Conservation (phyloP, 306 rosid genomes). For the Arachis stenosperma region DNA sequence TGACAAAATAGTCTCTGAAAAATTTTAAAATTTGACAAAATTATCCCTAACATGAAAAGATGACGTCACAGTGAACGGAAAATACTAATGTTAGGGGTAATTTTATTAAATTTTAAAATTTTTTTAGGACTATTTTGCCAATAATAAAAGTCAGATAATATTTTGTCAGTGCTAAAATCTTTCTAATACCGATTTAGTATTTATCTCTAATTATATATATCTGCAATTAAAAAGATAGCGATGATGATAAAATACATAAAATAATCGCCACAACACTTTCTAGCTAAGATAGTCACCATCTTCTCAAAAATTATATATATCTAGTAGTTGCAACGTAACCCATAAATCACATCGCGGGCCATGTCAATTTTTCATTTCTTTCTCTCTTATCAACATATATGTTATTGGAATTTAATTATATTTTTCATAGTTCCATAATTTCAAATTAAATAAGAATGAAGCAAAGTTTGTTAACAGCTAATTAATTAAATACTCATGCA, state of each 20-base stretch:
- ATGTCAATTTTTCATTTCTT: conserved; percentile 20
- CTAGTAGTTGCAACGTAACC: conserved; percentile 16
- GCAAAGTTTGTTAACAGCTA: neutral
- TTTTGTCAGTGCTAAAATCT: too few species aligned
- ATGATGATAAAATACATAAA: conserved; percentile 10
- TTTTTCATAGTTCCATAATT: neutral
- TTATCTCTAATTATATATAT: too few species aligned
- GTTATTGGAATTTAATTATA: neutral
- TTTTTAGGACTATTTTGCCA: too few species aligned
- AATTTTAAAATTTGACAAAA: too few species aligned
- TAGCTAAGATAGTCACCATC: conserved; percentile 40
- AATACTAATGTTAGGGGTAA: too few species aligned
- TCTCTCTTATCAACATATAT: neutral
- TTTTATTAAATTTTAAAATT: too few species aligned
- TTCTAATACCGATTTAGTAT: too few species aligned
- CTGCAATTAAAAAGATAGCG: conserved; percentile 3
- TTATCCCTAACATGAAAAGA: too few species aligned
- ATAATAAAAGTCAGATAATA: too few species aligned
- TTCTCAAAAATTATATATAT: conserved; percentile 29
- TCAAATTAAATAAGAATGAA: conserved; percentile 1
- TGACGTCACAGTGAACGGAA: too few species aligned
- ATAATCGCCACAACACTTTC: conserved; percentile 28
- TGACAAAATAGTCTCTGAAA: too few species aligned
- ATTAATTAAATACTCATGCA: conserved; percentile 11
- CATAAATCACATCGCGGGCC: conserved; percentile 25